A percentile compares a stretch with the other conserved stretches of the same genome.
These are phyloP conservation scores for Neltuma alba DNA, from an alignment of 306 rosid genomes.

Conservation along the genomic window DNA sequence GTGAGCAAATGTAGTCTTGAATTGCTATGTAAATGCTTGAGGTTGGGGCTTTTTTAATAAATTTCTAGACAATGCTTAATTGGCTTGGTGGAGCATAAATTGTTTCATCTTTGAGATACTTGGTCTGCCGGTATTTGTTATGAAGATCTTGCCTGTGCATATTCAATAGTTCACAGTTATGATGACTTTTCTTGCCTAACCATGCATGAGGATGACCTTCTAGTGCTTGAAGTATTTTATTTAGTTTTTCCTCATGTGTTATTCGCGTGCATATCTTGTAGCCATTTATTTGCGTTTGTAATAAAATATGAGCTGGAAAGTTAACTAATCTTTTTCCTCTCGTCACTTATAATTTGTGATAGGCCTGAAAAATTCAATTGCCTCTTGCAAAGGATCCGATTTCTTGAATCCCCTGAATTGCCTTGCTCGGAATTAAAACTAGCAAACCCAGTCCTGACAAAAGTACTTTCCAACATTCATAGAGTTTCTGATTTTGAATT, in stretches of 20 bases:
- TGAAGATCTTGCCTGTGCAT: slow-evolving; percentile 12
- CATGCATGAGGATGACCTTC: slow-evolving; percentile 18
- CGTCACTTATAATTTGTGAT: slow-evolving; percentile 33
- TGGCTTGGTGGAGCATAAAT: neutral
- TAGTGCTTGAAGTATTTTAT: slow-evolving; percentile 25
- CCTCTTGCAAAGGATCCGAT: slow-evolving; percentile 65
- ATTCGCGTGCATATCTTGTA: slow-evolving; percentile 22
- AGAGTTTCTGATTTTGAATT: slow-evolving; percentile 51
- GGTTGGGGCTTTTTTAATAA: neutral
- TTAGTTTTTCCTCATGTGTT: slow-evolving; percentile 4
- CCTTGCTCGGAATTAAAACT: slow-evolving; percentile 53
- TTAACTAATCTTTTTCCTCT: slow-evolving; percentile 30
- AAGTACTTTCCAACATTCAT: slow-evolving; percentile 55
- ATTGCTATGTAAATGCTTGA: slow-evolving; percentile 9
- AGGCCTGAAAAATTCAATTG: slow-evolving; percentile 79
- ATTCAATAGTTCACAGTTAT: neutral
- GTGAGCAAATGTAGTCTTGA: neutral
- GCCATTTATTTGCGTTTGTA: slow-evolving; percentile 27
- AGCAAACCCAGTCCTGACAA: slow-evolving; percentile 49
- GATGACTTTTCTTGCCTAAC: slow-evolving; percentile 12
- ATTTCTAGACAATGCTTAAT: neutral
- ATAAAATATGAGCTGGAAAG: slow-evolving; percentile 29
- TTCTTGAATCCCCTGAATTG: slow-evolving; percentile 58
- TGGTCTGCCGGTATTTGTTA: slow-evolving; percentile 13
- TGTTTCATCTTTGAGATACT: slow-evolving; percentile 25